Evolutionary conservation across 139 green algal species (phyloP).

Genomic region (Chlorella vulgaris): DNA sequence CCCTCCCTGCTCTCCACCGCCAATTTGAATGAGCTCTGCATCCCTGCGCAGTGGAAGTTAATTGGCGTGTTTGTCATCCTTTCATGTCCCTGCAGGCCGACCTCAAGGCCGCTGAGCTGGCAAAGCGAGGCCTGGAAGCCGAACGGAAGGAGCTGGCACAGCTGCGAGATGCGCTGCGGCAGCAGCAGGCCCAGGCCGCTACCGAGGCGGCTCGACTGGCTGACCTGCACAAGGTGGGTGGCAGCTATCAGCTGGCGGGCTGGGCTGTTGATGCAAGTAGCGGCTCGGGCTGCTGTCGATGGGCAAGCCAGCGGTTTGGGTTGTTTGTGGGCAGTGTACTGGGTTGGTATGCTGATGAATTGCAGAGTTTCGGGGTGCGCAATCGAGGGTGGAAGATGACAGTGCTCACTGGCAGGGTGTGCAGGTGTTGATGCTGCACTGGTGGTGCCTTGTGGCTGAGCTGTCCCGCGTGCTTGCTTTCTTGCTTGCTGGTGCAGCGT

Average conservation of each 20-base stretch:
- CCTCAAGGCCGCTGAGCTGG: constrained; percentile 26
- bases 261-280: background rate
- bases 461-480: background rate
- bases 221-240: constrained; percentile 24
- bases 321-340: background rate
- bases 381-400: too few relatives aligned
- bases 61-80: background rate
- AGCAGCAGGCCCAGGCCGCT: constrained; percentile 14
- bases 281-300: too few relatives aligned
- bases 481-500: background rate
- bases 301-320: too few relatives aligned
- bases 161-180: constrained; percentile 6
- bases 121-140: constrained; percentile 12
- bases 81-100: constrained; percentile 1
- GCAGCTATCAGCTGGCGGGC: background rate
- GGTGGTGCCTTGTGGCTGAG: background rate
- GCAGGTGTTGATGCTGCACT: background rate
- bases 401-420: background rate
- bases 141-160: constrained; percentile 10
- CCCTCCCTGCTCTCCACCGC: background rate
- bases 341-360: background rate
- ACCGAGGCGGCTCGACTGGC: constrained; percentile 22
- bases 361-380: too few relatives aligned
- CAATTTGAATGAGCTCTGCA: background rate
- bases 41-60: background rate